Percentiles rank a stretch among this genome's conserved stretches.
Conservation (phyloP, 352 stramenopile genomes). For the Globisporangium emineosum region DNA sequence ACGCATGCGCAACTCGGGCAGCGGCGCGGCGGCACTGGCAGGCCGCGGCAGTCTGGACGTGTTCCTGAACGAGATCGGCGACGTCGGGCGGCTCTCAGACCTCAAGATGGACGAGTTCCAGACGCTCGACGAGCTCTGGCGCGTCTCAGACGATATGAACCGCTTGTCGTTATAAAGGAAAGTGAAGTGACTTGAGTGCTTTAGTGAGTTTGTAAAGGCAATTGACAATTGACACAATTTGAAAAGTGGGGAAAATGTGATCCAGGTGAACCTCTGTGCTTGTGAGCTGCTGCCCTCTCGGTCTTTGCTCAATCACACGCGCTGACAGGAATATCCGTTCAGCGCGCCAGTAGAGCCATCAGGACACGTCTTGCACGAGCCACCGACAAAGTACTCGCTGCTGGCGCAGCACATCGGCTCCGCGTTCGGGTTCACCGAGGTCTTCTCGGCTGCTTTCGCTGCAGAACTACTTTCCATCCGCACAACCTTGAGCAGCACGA, state of each 20-base stretch:
- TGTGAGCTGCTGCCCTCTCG: too few relatives aligned
- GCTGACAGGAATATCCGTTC: conserved; percentile 3
- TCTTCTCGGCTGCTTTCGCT: neutral
- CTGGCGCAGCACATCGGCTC: conserved; percentile 1
- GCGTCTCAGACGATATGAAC: conserved; percentile 84
- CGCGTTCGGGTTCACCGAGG: neutral
- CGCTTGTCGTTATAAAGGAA: conserved; percentile 65
- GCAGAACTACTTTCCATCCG: neutral
- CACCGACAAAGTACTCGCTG: neutral
- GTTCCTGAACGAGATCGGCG: conserved; percentile 79
- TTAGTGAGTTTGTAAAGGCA: conserved; percentile 3
- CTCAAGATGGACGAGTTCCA: conserved; percentile 87
- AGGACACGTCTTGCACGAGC: neutral
- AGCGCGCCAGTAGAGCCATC: neutral
- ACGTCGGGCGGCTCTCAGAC: conserved; percentile 77
- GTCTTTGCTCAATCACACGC: neutral
- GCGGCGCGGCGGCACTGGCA: conserved; percentile 37
- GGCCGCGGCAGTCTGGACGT: conserved; percentile 64
- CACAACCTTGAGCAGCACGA: conserved; percentile 3
- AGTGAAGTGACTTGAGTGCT: too few relatives aligned
- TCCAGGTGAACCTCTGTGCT: too few relatives aligned
- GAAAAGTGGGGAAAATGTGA: too few relatives aligned
- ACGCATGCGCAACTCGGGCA: conserved; percentile 62
- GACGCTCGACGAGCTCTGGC: conserved; percentile 77
- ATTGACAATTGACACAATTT: conserved; percentile 1